Base-by-base conservation (phyloP, 129 eudicot species). In the Calendula officinalis region DNA sequence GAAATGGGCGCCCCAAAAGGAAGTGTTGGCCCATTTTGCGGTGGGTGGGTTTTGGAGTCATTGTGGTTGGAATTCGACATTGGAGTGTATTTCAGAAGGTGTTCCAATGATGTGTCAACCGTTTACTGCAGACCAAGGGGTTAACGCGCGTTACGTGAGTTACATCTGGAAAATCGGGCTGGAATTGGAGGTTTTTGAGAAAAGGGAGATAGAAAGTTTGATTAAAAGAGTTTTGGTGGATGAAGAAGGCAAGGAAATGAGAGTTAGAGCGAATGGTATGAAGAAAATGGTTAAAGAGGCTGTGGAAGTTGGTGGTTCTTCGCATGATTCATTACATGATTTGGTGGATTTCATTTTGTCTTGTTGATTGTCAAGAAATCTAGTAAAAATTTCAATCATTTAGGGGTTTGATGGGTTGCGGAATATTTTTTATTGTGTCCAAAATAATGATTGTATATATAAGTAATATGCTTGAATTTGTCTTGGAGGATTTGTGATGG, bases 1-100 rank as follows among this genome's bases (percentile, higher is more conserved):
- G n/a, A 68, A 71, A 64, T 82, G 86, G 94, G 80, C 82, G 6
- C 87, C 87, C 2, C 87, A 84, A 32, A 76, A 75, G 59, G 66
- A 75, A 11, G 86, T 75, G 5, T 52, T 84, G 66, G 82, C 91
- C 8, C 86, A 78, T 78, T 54, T 4, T 7, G 74, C 84, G 5
- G 71, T 81, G 51, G 84, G 84, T 35, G 82, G 82, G 2, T 81
- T 84, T 60, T 78, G 81, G 86, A 81, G 77, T 62, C 86, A 84
- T 45, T 75, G 86, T 55, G 91, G 86, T 3, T 78, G 84, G 86
- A 84, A 84, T 10, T 84, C 90, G 4, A 77, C 62, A 1, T 32
- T 84, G 49, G 81, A 84, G 30, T 77, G 83, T 30, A 73, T 81
- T 12, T 66, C 75, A 11, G 81, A 68, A 36, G 84, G 80, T 11